A percentile compares a stretch with the other conserved stretches of the same genome.
These are phyloP conservation scores for Karstenula rhodostoma DNA, from an alignment of 2,329 filamentous ascomycete species.

Conservation along the genomic window DNA sequence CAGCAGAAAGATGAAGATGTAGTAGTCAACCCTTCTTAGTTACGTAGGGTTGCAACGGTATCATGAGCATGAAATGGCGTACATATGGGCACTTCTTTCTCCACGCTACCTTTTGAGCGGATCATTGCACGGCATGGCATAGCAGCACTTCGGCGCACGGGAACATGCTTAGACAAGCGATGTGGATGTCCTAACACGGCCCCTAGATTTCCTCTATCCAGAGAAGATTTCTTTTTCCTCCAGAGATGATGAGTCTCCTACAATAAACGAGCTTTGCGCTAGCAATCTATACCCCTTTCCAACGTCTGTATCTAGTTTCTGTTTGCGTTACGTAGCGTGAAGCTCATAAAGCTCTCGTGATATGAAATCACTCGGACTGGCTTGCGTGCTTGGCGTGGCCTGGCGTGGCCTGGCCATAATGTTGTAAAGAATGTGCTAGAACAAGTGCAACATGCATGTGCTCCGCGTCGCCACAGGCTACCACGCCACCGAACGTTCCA, in stretches of 20 bases:
- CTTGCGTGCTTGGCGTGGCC: neutral
- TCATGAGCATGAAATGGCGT: slow-evolving; percentile 10
- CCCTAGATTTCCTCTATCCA: slow-evolving; percentile 6
- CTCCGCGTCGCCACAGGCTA: neutral
- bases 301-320: neutral
- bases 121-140: slow-evolving; percentile 13
- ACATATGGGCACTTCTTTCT: slow-evolving; percentile 4
- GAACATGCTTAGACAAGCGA: slow-evolving; percentile 7
- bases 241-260: neutral
- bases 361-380: neutral
- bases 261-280: slow-evolving; percentile 1
- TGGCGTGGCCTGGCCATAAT: neutral
- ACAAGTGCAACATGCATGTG: neutral
- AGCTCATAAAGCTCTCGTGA: neutral
- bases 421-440: neutral
- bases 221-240: too few species aligned
- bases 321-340: neutral
- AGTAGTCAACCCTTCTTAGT: slow-evolving; percentile 13
- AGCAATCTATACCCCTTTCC: slow-evolving; percentile 12
- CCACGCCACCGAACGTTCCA: neutral
- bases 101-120: slow-evolving; percentile 5
- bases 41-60: slow-evolving; percentile 6
- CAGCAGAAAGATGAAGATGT: slow-evolving; percentile 10
- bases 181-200: neutral
- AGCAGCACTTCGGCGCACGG: slow-evolving; percentile 13